Evolutionary conservation across 2,329 filamentous ascomycete genomes (phyloP), one percentile per base, ranked within the genome.

Genomic region (Phialophora verrucosa): DNA sequence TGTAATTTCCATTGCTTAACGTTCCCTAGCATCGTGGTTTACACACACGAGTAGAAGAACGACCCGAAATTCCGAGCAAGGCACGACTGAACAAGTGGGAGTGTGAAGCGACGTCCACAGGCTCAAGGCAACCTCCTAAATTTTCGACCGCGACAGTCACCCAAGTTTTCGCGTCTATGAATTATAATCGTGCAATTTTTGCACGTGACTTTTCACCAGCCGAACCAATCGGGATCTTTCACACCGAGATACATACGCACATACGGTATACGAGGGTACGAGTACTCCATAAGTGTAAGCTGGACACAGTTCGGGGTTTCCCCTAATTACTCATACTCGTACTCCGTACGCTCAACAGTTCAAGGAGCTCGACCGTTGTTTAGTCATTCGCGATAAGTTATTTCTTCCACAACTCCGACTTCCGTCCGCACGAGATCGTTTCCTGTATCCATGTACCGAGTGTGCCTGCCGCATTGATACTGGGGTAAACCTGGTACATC

Each of bases 31-130:
- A 78, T 85, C 83, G 80, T 79, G 78, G 81, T 82, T 82, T 85
- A 79, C 83, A 82, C 81, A 75, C 77, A 79, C 82, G 83, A 85
- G 83, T 85, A 78, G 78, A 66, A 75, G 78, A 77, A 78, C 81
- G 80, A 80, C 80, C 83, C 82, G 78, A 74, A 77, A 79, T 78
- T 83, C 84, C 83, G 83, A 84, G 83, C 81, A 79, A 81, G 83
- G 83, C 82, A 83, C 83, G 75, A 75, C 74, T 70, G 59, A 62
- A 65, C 70, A 72, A 72, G 72, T 70, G 65, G 62, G 55, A 54
- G 49, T 71, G 67, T 72, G 69, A 71, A 71, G 70, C 70, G 70
- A 71, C 66, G 64, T 56, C 60, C 57, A 53, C 55, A 61, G 25
- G 53, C 54, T 68, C 66, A 69, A 69, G 50, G 68, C 59, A 69